These are phyloP conservation scores for Penicillium parvum DNA, from an alignment of 495 filamentous ascomycete genomes.

Conservation along the genomic window DNA sequence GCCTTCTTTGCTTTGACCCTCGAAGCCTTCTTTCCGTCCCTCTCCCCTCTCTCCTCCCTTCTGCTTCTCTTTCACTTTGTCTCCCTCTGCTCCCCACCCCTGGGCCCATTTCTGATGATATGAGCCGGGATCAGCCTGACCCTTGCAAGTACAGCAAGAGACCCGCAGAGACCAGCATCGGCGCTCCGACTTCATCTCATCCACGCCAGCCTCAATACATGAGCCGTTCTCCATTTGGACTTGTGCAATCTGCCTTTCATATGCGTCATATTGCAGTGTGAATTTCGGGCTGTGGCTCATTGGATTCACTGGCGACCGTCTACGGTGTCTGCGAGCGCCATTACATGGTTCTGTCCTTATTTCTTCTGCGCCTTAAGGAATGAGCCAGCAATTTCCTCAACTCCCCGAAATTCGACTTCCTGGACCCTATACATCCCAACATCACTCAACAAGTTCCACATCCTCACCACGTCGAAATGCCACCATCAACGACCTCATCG, in stretches of 20 bases:
- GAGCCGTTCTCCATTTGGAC: conserved; percentile 5
- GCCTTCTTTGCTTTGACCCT: conserved; percentile 9
- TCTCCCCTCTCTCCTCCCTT: neutral
- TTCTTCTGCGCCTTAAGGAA: conserved; percentile 1
- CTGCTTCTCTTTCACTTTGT: neutral
- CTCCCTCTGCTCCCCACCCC: neutral
- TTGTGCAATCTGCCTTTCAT: conserved; percentile 4
- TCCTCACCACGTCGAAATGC: conserved; percentile 10
- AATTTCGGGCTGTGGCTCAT: conserved; percentile 3
- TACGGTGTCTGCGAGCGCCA: neutral
- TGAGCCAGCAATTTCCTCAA: neutral
- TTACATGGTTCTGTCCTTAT: neutral
- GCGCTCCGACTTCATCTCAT: conserved; percentile 4
- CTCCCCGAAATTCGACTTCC: neutral
- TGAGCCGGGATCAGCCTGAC: conserved; percentile 4
- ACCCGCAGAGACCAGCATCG: neutral
- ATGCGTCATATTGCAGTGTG: conserved; percentile 4
- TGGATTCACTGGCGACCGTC: neutral
- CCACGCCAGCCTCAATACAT: conserved; percentile 4
- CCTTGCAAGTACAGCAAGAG: conserved; percentile 1
- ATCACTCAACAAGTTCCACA: neutral
- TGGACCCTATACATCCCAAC: conserved; percentile 1
- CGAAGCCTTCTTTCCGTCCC: neutral
- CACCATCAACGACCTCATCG: conserved; percentile 20
- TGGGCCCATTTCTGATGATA: conserved; percentile 2